Percentiles rank a stretch among this genome's conserved stretches.
These are phyloP conservation scores for Gyrodon lividus DNA, from an alignment of 768 basidiomycete genomes.

Conservation along the genomic window DNA sequence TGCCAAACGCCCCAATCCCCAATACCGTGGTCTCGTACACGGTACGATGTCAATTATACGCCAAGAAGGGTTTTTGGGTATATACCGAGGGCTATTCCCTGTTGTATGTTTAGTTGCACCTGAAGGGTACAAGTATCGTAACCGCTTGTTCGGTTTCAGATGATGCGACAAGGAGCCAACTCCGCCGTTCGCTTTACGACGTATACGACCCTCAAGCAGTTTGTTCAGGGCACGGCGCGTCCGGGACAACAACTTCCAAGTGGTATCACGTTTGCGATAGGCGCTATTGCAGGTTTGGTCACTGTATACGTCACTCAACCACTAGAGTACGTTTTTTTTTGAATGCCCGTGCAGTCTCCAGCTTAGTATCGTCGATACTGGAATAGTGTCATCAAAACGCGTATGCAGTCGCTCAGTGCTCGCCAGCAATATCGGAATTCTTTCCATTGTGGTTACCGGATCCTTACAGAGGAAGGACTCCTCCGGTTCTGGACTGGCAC, in stretches of 20 bases:
- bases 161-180: slow-evolving; percentile 98
- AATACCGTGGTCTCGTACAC: slow-evolving; percentile 84
- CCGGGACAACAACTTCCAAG: slow-evolving; percentile 84
- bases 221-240: slow-evolving; percentile 80
- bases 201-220: slow-evolving; percentile 90
- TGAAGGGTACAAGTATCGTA: background rate
- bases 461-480: slow-evolving; percentile 91
- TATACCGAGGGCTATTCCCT: slow-evolving; percentile 91
- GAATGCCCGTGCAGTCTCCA: background rate
- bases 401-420: slow-evolving; percentile 94
- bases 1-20: slow-evolving; percentile 78
- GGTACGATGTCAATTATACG: slow-evolving; percentile 78
- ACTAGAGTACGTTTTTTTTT: slow-evolving; percentile 55
- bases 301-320: slow-evolving; percentile 93
- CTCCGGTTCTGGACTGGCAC: slow-evolving; percentile 96
- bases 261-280: slow-evolving; percentile 91
- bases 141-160: slow-evolving; percentile 43
- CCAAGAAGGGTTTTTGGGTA: slow-evolving; percentile 80
- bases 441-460: slow-evolving; percentile 93
- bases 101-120: slow-evolving; percentile 57
- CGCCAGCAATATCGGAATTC: slow-evolving; percentile 85
- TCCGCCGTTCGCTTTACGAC: slow-evolving; percentile 96
- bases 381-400: slow-evolving; percentile 88
- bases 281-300: slow-evolving; percentile 89
- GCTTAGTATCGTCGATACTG: background rate